phyloP scores from a whole-genome alignment of 176 grass and related monocot genomes.

The Triticum turgidum region DNA sequence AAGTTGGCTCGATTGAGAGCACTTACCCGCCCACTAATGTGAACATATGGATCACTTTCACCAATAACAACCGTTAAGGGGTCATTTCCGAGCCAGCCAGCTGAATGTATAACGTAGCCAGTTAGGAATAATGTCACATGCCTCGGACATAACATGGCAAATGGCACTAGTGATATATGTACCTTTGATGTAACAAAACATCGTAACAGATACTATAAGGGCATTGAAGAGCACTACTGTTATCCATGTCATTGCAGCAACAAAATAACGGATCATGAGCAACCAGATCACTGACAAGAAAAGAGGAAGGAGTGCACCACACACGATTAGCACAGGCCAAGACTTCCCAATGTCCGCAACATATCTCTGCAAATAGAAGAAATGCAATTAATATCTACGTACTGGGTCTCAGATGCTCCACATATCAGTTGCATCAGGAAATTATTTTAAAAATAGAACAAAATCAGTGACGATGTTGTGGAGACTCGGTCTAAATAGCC shows the following conservation, averaged over 20 bases:
- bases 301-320: slow-evolving; percentile 89
- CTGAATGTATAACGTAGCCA: slow-evolving; percentile 47
- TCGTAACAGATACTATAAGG: slow-evolving; percentile 90
- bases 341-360: slow-evolving; percentile 94
- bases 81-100: slow-evolving; percentile 93
- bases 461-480: neutral
- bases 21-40: slow-evolving; percentile 75
- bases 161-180: neutral
- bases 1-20: neutral
- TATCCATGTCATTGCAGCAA: slow-evolving; percentile 97
- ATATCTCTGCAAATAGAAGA: slow-evolving; percentile 75
- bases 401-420: neutral
- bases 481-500: neutral
- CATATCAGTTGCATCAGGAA: slow-evolving; percentile 10
- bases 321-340: slow-evolving; percentile 95
- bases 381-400: slow-evolving; percentile 7
- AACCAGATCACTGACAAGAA: slow-evolving; percentile 91
- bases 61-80: slow-evolving; percentile 95
- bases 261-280: slow-evolving; percentile 96
- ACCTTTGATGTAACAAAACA: slow-evolving; percentile 98
- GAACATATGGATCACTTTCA: slow-evolving; percentile 84
- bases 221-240: slow-evolving; percentile 92
- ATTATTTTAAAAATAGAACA: neutral
- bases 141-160: neutral
- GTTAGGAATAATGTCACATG: slow-evolving; percentile 6